Evolutionary conservation across 768 basidiomycete species (phyloP), one percentile per base, ranked within the genome.

Genomic region (Pleurotus tuber-regium): DNA sequence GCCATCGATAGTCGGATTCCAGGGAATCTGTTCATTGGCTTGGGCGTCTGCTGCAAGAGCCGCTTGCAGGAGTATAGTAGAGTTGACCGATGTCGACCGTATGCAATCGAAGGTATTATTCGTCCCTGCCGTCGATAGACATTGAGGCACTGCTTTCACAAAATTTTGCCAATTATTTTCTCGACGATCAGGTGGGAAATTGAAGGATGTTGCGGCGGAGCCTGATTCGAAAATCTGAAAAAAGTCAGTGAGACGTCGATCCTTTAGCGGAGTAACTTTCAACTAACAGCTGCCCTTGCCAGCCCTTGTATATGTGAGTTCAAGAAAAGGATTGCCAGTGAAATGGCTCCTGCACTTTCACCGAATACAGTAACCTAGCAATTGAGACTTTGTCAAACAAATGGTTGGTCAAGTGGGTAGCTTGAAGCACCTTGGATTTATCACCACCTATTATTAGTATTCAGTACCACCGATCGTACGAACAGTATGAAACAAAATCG

Each of bases 311-410:
- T 33, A 1, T 59, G 53, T 3, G 68, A 61, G 51, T 68, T 65
- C 25, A 75, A 55, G 51, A 65, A 67, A 2, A 72, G 67, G 49
- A 70, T 54, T 0, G 69, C 58, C 16, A 71, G 71, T 58, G 67
- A 68, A 21, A 76, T 73, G 1, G 77, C 68, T 0, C 79, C 79
- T 0, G 78, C 78, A 14, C 70, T 73, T 56, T 78, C 68, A 4
- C 78, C 78, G 44, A 73, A 71, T 4, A 72, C 61, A 0, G 75
- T 78, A 2, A 79, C 74, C 67, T 73, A 40, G 9, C n/a, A n/a
- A 41, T 8, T 16, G 12, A 18, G 6, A 8, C 44, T 35, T 1
- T 43, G 18, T 19, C n/a, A 40, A 14, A 1, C 28, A 8, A 19
- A 51, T 28, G 5, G 42, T 16, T 2, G 51, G 48, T 1, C 47